A percentile compares a stretch with the other conserved stretches of the same genome.
phyloP scores from a whole-genome alignment of 306 rosid species.

The Clitoria ternatea region DNA sequence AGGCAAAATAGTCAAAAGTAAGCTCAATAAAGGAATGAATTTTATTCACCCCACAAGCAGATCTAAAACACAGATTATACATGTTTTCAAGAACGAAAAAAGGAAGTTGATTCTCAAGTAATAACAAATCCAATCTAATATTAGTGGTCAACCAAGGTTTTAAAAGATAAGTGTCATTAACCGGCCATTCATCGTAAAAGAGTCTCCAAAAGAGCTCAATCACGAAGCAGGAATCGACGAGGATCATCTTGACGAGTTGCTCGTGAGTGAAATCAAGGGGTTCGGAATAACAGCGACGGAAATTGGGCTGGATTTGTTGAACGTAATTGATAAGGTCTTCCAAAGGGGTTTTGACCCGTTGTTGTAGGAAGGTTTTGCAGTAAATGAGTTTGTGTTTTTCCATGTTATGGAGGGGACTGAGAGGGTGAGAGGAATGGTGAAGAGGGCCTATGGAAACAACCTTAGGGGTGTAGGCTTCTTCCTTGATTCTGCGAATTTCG shows the following conservation, averaged over 20 bases:
- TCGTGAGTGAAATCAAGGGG: not conserved
- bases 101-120: constrained; percentile 35
- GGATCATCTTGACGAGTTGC: constrained; percentile 22
- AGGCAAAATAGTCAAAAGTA: not conserved
- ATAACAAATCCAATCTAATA: constrained; percentile 10
- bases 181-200: not conserved
- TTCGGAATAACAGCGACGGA: constrained; percentile 21
- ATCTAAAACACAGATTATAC: not conserved
- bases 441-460: constrained; percentile 40
- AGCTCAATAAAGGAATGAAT: constrained; percentile 21
- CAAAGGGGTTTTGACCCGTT: not conserved
- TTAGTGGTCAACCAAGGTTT: constrained; percentile 11
- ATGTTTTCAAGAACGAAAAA: not conserved
- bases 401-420: constrained; percentile 19
- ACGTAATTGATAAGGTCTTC: not conserved
- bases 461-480: constrained; percentile 31
- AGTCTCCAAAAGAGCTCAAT: not conserved
- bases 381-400: constrained; percentile 7
- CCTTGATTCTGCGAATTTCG: constrained; percentile 13
- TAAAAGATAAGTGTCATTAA: not conserved
- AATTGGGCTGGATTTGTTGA: not conserved
- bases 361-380: not conserved
- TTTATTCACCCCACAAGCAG: accelerated
- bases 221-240: constrained; percentile 20
- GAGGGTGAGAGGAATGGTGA: not conserved